Base-by-base conservation (phyloP, 192 early-diverging fungal genomes). In the Spinellus fusiger region DNA sequence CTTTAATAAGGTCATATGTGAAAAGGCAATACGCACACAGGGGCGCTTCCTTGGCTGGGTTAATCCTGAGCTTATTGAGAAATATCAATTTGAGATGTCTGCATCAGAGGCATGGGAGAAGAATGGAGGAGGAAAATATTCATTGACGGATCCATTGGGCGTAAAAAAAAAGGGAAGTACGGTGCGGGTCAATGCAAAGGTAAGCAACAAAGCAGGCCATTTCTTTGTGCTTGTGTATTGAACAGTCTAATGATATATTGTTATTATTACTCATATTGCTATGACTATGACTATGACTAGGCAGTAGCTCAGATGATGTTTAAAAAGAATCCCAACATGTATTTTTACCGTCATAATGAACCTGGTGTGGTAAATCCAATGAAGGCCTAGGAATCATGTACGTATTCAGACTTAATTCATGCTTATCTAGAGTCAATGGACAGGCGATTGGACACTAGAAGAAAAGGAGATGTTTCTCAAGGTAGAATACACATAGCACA, bases 281-380 rank as follows among this genome's bases (percentile, higher is more conserved):
- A 18, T 58, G 8, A 44, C 1, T 12, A 4, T 35, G 13, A 5
- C 22, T 52, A 59, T 66, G 13, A 64, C 51, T 31, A 74, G 60
- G 62, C 66, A 27, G 71, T 84, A 8, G 77, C 88, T 6, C 84
- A 83, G 20, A 80, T 81, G 65, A 59, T 87, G 66, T 78, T 86
- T 54, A 82, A 83, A 59, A 89, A 90, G 68, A 89, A 89, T 51
- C 88, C 85, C 5, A 90, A 89, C 59, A 80, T 82, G 15, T 90
- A 84, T 47, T 90, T 90, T 59, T 90, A 90, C 69, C 68, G 87
- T 9, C 85, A 90, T 59, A 86, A 83, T 15, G 87, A 87, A 54
- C 88, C 88, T 15, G 84, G 85, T n/a, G 76, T 79, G 50, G 78
- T 78, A 75, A 59, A 61, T 62, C 27, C 5, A 34, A 8, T 16